Conservation (phyloP, 2,329 filamentous ascomycete species). For the Colletotrichum sp. region DNA sequence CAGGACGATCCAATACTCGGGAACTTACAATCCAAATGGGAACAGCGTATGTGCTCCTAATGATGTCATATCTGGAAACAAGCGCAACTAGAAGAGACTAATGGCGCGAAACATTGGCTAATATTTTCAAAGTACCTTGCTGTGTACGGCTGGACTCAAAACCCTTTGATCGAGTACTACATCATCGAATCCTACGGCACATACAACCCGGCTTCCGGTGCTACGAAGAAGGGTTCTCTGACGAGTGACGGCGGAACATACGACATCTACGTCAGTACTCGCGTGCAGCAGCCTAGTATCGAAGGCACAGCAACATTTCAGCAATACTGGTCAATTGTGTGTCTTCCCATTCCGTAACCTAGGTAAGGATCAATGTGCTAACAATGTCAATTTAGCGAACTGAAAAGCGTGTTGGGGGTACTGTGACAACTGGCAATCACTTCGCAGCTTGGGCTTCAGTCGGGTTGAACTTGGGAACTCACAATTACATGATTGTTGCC, state of each 20-base stretch:
- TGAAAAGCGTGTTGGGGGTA: constrained; percentile 50
- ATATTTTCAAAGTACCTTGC: constrained; percentile 45
- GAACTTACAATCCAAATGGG: constrained; percentile 29
- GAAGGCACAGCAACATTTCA: constrained; percentile 51
- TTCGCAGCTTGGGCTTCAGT: constrained; percentile 55
- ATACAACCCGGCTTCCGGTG: constrained; percentile 43
- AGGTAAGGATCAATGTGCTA: constrained; percentile 27
- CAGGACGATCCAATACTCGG: constrained; percentile 28
- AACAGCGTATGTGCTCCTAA: constrained; percentile 23
- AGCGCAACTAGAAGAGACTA: neutral
- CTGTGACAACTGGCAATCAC: constrained; percentile 54
- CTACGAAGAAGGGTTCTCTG: constrained; percentile 33
- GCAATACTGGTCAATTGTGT: constrained; percentile 54
- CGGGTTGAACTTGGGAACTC: constrained; percentile 49
- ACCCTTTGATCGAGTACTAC: constrained; percentile 40
- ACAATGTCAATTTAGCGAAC: constrained; percentile 28
- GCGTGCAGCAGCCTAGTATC: constrained; percentile 48
- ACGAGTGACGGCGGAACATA: constrained; percentile 38
- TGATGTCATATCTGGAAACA: neutral
- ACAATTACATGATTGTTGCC: constrained; percentile 54
- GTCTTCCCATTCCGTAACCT: constrained; percentile 28
- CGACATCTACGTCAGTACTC: constrained; percentile 37
- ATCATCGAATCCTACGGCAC: constrained; percentile 49
- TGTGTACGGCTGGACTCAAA: constrained; percentile 43
- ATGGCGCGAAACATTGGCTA: neutral